A percentile compares a stretch with the other conserved stretches of the same genome.
phyloP scores from a whole-genome alignment of 2,329 filamentous ascomycete genomes.

The Penicillium sp. region DNA sequence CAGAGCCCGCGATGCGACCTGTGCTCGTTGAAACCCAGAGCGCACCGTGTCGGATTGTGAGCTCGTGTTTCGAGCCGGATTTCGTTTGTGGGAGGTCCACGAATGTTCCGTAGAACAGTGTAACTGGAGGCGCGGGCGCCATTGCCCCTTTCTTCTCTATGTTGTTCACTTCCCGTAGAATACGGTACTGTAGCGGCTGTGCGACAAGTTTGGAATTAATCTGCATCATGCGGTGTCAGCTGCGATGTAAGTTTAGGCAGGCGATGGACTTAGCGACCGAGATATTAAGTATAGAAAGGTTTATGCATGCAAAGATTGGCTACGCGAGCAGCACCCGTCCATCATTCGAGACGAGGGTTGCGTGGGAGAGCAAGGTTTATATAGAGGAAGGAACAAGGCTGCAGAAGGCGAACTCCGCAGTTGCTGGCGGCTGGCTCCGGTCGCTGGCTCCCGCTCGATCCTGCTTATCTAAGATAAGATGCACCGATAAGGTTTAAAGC shows the following conservation, averaged over 20 bases:
- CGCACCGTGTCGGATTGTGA: conserved; percentile 56
- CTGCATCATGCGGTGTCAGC: conserved; percentile 3
- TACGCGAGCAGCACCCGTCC: neutral
- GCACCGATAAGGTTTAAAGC: neutral
- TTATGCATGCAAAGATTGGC: neutral
- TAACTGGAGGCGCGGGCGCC: conserved; percentile 29
- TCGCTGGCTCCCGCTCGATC: conserved; percentile 5
- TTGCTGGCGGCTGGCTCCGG: conserved; percentile 33
- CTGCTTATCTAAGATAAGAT: conserved; percentile 1
- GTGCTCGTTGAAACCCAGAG: conserved; percentile 41
- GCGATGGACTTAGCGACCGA: neutral
- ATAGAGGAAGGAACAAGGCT: neutral
- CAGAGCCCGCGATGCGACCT: conserved; percentile 40
- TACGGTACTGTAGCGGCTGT: neutral
- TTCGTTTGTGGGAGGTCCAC: conserved; percentile 58
- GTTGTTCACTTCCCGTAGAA: neutral
- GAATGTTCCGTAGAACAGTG: conserved; percentile 66
- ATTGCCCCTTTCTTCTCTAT: neutral
- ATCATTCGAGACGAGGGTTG: neutral
- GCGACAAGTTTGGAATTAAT: neutral
- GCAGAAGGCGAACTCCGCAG: conserved; percentile 17
- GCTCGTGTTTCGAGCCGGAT: conserved; percentile 51
- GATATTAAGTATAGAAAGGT: neutral
- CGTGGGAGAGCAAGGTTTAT: neutral
- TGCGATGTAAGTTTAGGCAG: neutral